Conservation (phyloP, 169 alveolate genomes). For the Eimeria maxima region DNA sequence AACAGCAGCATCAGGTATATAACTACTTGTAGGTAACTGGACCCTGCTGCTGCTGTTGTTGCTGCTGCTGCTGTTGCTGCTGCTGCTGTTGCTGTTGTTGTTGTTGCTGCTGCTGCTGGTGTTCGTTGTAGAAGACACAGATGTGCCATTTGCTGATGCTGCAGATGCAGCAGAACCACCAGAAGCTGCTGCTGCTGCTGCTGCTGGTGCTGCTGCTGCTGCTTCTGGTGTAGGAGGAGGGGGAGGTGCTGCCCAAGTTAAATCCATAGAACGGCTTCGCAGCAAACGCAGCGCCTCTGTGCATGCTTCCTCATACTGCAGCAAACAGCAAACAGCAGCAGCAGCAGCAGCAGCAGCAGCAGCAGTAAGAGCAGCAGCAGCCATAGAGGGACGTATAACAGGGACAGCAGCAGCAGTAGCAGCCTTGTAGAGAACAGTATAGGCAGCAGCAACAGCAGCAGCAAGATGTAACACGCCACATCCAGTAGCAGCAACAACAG, state of each 20-base stretch:
- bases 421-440: neutral
- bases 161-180: neutral
- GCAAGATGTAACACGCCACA: too few relatives aligned
- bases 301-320: constrained; percentile 67
- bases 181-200: constrained; percentile 38
- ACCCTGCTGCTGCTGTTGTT: constrained; percentile 17
- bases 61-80: neutral
- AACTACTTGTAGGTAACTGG: constrained; percentile 44
- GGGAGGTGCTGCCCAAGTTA: constrained; percentile 72
- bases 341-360: neutral
- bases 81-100: neutral
- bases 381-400: neutral
- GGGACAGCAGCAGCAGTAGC: neutral
- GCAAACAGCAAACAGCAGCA: neutral
- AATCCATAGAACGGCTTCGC: constrained; percentile 43
- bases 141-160: neutral
- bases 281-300: constrained; percentile 69
- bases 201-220: constrained; percentile 51
- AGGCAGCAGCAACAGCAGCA: neutral
- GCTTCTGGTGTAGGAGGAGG: constrained; percentile 63
- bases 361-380: neutral
- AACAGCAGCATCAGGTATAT: constrained; percentile 39
- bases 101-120: constrained; percentile 4
- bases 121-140: neutral
- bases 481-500: neutral